Base-by-base conservation (phyloP, 1,284 basidiomycete species). In the Afroboletus lepidellus region DNA sequence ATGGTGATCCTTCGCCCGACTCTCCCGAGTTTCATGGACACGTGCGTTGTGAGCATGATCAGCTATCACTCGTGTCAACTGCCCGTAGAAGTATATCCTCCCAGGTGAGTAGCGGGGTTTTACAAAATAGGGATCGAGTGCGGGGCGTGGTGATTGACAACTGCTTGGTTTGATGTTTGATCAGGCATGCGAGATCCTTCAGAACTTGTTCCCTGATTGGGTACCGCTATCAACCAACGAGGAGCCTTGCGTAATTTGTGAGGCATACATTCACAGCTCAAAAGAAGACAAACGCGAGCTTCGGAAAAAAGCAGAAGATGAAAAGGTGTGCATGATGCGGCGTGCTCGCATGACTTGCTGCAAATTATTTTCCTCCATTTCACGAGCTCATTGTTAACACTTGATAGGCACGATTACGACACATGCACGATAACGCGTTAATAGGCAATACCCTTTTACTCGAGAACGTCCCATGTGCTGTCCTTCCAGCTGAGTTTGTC, bases 1-100 rank as follows among this genome's bases (percentile, higher is more conserved):
- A 75, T 56, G 70, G 66, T 18, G 90, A 92, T 67, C 84, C 84
- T 18, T 69, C 79, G 8, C 90, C 90, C 5, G 83, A 85, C 62
- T 72, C 77, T 27, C 65, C 69, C 8, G 77, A 78, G 30, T 92
- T 77, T 65, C 57, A 66, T 44, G 63, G 65, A 42, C 78, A 92
- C 61, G 84, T 91, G 43, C 64, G 69, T 11, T 92, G 90, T 65
- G 83, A 85, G 59, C 90, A 92, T 59, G 83, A 77, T 29, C 70
- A 69, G 2, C 65, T 90, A 45, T 75, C 78, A 16, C 74, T 81
- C 12, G 84, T 81, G 60, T 64, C 69, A 1, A 75, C 76, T 32
- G 73, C 72, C 54, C 81, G 89, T 30, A 73, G 77, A 47, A 80
- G 76, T 43, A 85, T 92, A 65, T 83, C 85, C 34, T 60, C 57